Percentiles rank a stretch among this genome's conserved stretches.
Conservation (phyloP, 306 rosid genomes). For the Quercus variabilis region DNA sequence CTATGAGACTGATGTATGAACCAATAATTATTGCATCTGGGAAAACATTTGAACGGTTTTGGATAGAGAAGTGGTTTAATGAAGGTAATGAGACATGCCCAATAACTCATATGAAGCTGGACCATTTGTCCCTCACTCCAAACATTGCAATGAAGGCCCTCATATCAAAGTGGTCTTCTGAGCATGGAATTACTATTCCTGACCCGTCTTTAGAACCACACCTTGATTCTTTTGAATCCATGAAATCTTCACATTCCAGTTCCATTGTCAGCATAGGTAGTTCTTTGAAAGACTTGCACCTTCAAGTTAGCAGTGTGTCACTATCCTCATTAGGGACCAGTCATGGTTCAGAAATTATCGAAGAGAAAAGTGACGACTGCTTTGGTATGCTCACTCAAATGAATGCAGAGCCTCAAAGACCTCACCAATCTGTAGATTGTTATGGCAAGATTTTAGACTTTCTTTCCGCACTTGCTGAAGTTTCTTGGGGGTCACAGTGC, state of each 20-base stretch:
- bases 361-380: not conserved
- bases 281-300: conserved; percentile 4
- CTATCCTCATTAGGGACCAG: conserved; percentile 7
- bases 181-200: conserved; percentile 9
- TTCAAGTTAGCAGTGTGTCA: conserved; percentile 23
- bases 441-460: not conserved
- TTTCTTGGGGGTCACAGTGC: conserved; percentile 32
- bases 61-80: conserved; percentile 32
- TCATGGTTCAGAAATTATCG: not conserved
- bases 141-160: conserved; percentile 25
- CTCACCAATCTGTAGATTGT: not conserved
- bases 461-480: conserved; percentile 6
- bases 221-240: not conserved
- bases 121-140: conserved; percentile 15
- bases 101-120: conserved; percentile 13
- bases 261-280: conserved; percentile 22
- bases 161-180: conserved; percentile 23
- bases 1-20: conserved; percentile 31
- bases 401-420: not conserved
- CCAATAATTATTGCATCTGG: conserved; percentile 30
- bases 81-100: conserved; percentile 33
- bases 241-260: not conserved
- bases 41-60: conserved; percentile 26
- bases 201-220: conserved; percentile 12
- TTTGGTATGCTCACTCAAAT: conserved; percentile 2